Percentiles rank a stretch among this genome's conserved stretches.
Conservation (phyloP, 2,329 filamentous ascomycete genomes). For the Purpureocillium lavendulum region DNA sequence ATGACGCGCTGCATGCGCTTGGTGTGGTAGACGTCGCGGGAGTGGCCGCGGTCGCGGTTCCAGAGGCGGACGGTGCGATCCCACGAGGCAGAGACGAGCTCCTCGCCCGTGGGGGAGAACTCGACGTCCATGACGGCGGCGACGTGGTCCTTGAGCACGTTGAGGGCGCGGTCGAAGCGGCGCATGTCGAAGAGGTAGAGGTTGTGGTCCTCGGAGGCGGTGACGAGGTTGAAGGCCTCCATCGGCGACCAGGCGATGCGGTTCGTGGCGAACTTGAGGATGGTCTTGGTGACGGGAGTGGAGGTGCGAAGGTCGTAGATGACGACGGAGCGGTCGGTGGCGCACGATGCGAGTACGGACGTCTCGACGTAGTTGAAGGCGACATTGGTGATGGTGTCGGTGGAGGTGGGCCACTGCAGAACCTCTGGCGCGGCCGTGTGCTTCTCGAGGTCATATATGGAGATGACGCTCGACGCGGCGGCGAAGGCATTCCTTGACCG, state of each 20-base stretch:
- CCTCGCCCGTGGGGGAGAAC: conserved; percentile 88
- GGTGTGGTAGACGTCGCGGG: conserved; percentile 91
- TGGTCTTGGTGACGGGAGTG: conserved; percentile 70
- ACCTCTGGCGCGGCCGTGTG: conserved; percentile 75
- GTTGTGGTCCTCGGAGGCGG: conserved; percentile 92
- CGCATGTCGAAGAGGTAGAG: conserved; percentile 85
- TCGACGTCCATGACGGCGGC: conserved; percentile 92
- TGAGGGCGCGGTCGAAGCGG: conserved; percentile 78
- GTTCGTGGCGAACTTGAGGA: conserved; percentile 77
- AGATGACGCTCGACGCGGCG: conserved; percentile 66
- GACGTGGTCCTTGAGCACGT: conserved; percentile 85
- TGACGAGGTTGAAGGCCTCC: conserved; percentile 91
- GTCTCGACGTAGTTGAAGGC: conserved; percentile 94
- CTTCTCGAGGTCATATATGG: conserved; percentile 79
- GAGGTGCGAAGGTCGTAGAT: conserved; percentile 88
- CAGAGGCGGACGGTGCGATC: conserved; percentile 80
- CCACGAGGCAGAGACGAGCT: conserved; percentile 84
- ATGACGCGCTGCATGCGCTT: conserved; percentile 97
- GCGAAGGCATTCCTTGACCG: conserved; percentile 72
- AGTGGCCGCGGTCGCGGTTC: conserved; percentile 72
- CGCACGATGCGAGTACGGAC: conserved; percentile 77
- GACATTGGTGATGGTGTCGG: conserved; percentile 83
- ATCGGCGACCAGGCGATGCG: conserved; percentile 89
- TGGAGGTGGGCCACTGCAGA: conserved; percentile 76
- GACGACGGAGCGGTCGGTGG: conserved; percentile 77